Conservation (phyloP, 139 green algal species). For the Deuterostichococcus epilithicus region DNA sequence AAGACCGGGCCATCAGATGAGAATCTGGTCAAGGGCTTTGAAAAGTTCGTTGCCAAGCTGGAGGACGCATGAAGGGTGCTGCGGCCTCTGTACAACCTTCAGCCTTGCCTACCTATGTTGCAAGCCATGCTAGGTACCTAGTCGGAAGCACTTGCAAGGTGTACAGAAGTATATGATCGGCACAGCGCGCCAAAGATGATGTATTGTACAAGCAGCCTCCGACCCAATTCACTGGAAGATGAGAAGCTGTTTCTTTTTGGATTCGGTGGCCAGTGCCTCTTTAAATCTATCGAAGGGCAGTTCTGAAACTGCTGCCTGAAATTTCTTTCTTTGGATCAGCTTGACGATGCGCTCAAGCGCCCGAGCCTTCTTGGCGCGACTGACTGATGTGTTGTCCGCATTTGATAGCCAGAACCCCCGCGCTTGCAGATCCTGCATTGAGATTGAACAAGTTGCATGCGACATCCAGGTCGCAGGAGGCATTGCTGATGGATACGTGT, state of each 20-base stretch:
- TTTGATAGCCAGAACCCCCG: constrained; percentile 82
- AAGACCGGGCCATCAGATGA: background rate
- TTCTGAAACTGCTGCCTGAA: background rate
- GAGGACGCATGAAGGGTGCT: background rate
- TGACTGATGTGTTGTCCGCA: background rate
- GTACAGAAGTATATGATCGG: no score
- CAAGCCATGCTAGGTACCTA: no score
- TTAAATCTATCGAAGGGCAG: background rate
- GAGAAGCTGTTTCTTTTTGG: background rate
- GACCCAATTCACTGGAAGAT: no score
- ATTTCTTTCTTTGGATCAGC: background rate
- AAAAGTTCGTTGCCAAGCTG: background rate
- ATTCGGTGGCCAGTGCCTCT: background rate
- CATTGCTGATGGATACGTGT: no score
- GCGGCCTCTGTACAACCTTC: no score
- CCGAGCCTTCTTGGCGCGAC: background rate
- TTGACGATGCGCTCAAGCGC: background rate
- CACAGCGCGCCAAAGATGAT: no score
- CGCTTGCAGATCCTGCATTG: constrained; percentile 66
- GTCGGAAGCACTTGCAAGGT: background rate
- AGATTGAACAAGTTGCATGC: no score
- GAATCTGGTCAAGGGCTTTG: background rate
- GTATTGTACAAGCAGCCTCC: background rate
- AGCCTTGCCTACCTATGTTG: no score
- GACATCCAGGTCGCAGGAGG: no score